These are phyloP conservation scores for Pachyrhizus erosus DNA, from an alignment of 306 rosid species.

Conservation along the genomic window DNA sequence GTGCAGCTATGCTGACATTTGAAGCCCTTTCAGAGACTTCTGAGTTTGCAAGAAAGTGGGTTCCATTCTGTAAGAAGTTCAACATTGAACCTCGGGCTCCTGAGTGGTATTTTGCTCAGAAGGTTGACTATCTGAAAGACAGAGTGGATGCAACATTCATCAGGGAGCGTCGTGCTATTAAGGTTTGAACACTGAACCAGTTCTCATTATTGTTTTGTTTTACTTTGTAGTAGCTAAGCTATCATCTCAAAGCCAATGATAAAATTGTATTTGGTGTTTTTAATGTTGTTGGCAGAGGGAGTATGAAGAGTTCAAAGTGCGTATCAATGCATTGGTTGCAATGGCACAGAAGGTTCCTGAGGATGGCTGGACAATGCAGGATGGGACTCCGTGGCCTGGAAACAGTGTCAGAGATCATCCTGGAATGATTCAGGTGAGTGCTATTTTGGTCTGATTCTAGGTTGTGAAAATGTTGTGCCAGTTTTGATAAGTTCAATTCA, in stretches of 20 bases:
- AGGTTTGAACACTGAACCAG: constrained; percentile 53
- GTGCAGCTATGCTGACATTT: constrained; percentile 96
- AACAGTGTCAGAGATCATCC: constrained; percentile 93
- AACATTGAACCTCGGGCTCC: constrained; percentile 92
- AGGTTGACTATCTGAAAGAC: constrained; percentile 81
- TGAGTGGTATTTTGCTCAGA: constrained; percentile 88
- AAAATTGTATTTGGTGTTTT: constrained; percentile 35
- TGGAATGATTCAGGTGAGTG: constrained; percentile 89
- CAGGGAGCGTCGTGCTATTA: constrained; percentile 87
- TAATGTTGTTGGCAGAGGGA: constrained; percentile 68
- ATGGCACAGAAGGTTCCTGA: constrained; percentile 90
- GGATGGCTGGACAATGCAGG: constrained; percentile 99
- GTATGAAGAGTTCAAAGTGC: constrained; percentile 91
- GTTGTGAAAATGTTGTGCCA: background rate
- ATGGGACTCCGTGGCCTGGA: constrained; percentile 98
- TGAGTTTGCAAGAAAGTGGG: constrained; percentile 97
- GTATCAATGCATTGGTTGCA: constrained; percentile 81
- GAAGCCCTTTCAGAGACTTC: constrained; percentile 96
- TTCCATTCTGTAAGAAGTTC: constrained; percentile 89
- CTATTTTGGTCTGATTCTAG: background rate
- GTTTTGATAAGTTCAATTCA: constrained; percentile 23
- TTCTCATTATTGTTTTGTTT: constrained; percentile 9
- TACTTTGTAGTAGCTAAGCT: background rate
- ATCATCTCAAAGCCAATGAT: constrained; percentile 21
- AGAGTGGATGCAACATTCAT: constrained; percentile 82